These are phyloP conservation scores for Candida dubliniensis DNA, from an alignment of 1,139 yeast genomes.

Conservation along the genomic window DNA sequence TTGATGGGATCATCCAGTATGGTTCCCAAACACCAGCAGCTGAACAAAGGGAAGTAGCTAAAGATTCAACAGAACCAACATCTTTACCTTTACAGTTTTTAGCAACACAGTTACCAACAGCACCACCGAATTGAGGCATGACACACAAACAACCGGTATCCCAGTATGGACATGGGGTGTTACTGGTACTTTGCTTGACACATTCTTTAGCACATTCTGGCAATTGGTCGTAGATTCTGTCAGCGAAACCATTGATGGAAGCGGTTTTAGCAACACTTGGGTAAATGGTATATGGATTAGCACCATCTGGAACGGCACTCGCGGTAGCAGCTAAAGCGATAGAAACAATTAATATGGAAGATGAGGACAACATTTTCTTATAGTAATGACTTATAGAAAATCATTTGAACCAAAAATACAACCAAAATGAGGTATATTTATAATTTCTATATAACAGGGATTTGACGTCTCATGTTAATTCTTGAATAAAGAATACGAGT, in stretches of 20 bases:
- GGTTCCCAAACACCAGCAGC: slow-evolving; percentile 28
- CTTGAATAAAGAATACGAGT: no score
- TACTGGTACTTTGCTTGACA: slow-evolving; percentile 22
- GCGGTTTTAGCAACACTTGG: slow-evolving; percentile 43
- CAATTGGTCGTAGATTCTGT: slow-evolving; percentile 28
- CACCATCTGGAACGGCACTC: no score
- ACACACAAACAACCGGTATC: slow-evolving; percentile 42
- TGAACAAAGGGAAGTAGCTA: slow-evolving; percentile 28
- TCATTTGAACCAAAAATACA: no score
- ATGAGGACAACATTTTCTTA: no score
- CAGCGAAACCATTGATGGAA: slow-evolving; percentile 43
- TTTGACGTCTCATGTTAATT: no score
- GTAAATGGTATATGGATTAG: slow-evolving; percentile 22
- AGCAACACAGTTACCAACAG: slow-evolving; percentile 32
- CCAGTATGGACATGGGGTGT: slow-evolving; percentile 14
- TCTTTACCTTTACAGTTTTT: slow-evolving; percentile 25
- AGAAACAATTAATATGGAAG: no score
- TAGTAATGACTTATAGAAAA: no score
- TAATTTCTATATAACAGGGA: no score
- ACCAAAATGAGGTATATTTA: no score
- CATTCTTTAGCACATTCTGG: slow-evolving; percentile 33
- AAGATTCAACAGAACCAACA: slow-evolving; percentile 22
- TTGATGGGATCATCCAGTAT: slow-evolving; percentile 26
- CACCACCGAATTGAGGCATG: slow-evolving; percentile 29
- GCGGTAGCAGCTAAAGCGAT: no score